Evolutionary conservation across 2,329 filamentous ascomycete species (phyloP).

Genomic region (Aspergillus pseudotamarii): DNA sequence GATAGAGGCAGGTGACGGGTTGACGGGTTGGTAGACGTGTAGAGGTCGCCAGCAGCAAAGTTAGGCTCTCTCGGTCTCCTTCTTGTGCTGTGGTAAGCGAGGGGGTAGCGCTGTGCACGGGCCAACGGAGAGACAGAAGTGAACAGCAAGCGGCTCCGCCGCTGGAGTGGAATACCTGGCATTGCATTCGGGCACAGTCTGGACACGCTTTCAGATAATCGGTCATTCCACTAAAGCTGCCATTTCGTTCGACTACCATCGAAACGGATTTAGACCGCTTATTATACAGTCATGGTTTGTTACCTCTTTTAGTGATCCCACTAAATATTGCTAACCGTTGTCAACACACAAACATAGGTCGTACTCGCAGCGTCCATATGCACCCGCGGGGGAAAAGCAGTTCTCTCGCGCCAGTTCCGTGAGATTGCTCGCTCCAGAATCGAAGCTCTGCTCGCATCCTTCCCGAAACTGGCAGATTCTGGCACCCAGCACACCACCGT

Average conservation of each 20-base stretch:
- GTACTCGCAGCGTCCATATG: constrained; percentile 98
- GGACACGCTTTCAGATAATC: constrained; percentile 14
- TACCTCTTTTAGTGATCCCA: not conserved
- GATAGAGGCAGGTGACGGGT: constrained; percentile 14
- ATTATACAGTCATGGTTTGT: not conserved
- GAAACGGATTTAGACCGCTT: not conserved
- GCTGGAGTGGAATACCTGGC: constrained; percentile 22
- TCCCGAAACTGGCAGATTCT: constrained; percentile 95
- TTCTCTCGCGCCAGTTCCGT: constrained; percentile 95
- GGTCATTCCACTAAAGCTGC: constrained; percentile 1
- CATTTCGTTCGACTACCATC: not conserved
- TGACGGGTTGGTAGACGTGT: constrained; percentile 3
- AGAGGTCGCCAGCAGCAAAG: constrained; percentile 18
- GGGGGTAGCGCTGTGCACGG: constrained; percentile 37
- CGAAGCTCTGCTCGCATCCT: constrained; percentile 93
- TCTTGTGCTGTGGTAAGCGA: constrained; percentile 41
- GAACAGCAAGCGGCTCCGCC: constrained; percentile 43
- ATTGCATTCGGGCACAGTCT: constrained; percentile 12
- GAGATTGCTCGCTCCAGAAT: constrained; percentile 97
- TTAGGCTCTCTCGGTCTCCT: not conserved
- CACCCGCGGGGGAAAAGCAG: constrained; percentile 96
- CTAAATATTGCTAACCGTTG: constrained; percentile 20
- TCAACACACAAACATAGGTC: constrained; percentile 67
- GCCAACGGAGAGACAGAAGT: constrained; percentile 36
- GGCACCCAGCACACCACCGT: constrained; percentile 97